A percentile compares a stretch with the other conserved stretches of the same genome.
Conservation (phyloP, 345 rosid species). For the Theobroma cacao region DNA sequence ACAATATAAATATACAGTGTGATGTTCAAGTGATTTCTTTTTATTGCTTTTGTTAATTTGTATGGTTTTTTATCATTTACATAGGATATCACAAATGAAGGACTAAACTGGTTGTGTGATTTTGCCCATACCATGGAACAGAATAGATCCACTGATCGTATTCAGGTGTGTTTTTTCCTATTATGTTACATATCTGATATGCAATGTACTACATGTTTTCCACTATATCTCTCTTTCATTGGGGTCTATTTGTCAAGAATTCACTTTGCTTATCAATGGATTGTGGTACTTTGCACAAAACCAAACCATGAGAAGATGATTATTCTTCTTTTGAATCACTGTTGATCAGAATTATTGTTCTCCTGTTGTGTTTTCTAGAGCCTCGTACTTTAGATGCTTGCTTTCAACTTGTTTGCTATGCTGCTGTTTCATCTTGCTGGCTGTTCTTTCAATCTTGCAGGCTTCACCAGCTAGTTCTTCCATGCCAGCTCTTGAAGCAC, state of each 20-base stretch:
- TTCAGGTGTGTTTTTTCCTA: conserved; percentile 34
- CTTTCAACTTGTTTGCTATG: conserved; percentile 2
- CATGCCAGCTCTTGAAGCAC: conserved; percentile 33
- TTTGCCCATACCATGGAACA: conserved; percentile 36
- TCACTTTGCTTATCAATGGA: background rate
- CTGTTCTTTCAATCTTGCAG: conserved; percentile 26
- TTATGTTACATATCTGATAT: background rate
- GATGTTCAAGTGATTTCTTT: background rate
- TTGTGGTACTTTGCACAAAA: background rate
- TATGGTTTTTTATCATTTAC: conserved; percentile 5
- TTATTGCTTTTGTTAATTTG: conserved; percentile 14
- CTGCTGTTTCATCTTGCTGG: background rate
- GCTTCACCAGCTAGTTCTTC: conserved; percentile 35
- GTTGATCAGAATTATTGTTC: background rate
- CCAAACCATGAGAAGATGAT: too few species aligned
- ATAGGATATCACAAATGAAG: conserved; percentile 36
- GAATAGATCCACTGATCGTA: conserved; percentile 27
- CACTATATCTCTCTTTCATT: background rate
- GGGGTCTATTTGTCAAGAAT: background rate
- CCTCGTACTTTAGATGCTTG: background rate
- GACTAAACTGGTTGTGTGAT: conserved; percentile 46
- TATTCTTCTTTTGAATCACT: background rate
- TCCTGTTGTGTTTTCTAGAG: background rate
- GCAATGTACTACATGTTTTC: background rate
- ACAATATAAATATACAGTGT: conserved; percentile 5